A percentile compares a stretch with the other conserved stretches of the same genome.
Conservation (phyloP, 176 grass and related monocot genomes). For the Oryza brachyantha region DNA sequence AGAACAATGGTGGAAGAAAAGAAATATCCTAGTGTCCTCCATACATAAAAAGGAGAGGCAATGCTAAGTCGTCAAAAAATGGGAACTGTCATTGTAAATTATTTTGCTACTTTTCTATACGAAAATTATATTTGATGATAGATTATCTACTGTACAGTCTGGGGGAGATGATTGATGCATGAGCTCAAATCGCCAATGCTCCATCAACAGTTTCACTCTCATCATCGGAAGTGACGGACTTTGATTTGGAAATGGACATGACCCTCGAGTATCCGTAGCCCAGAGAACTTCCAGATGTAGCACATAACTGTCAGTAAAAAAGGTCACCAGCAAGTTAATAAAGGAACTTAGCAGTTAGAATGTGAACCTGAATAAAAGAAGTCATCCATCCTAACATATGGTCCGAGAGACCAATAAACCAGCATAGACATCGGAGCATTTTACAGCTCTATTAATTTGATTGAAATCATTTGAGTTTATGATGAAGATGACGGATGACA, state of each 20-base stretch:
- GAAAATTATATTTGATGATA: conserved; percentile 24
- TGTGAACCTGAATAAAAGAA: background rate
- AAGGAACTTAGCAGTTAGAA: no score
- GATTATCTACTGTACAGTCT: conserved; percentile 40
- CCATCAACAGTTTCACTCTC: conserved; percentile 74
- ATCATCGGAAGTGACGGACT: conserved; percentile 48
- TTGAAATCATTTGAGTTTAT: background rate
- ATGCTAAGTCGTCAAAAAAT: background rate
- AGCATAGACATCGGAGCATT: background rate
- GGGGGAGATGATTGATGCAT: background rate
- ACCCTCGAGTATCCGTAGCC: conserved; percentile 85
- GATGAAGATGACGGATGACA: conserved; percentile 11
- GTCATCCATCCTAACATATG: background rate
- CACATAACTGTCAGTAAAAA: conserved; percentile 54
- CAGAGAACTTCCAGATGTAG: conserved; percentile 69
- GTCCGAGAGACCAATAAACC: background rate
- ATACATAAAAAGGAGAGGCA: conserved; percentile 38
- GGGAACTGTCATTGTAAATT: background rate
- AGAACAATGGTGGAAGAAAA: background rate
- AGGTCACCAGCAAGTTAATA: background rate
- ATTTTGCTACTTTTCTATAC: conserved; percentile 44
- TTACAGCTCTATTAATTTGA: background rate
- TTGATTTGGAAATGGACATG: conserved; percentile 51
- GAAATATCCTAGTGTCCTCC: conserved; percentile 18
- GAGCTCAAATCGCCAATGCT: conserved; percentile 51